These are phyloP conservation scores for Dacryopinax spathularia DNA, from an alignment of 768 basidiomycete genomes.

Conservation along the genomic window DNA sequence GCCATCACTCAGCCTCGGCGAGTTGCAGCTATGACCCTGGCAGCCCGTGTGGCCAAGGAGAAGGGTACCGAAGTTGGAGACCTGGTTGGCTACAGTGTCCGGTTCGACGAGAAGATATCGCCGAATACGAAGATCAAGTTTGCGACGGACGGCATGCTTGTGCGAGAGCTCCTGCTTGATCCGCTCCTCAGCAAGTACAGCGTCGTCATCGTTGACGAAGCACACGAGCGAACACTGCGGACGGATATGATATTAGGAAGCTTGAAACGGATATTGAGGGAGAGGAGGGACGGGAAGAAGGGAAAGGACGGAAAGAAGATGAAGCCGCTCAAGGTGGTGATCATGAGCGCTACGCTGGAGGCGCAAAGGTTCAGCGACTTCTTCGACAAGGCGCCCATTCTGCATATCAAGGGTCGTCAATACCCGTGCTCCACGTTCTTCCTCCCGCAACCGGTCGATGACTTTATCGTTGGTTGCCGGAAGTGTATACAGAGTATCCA, in stretches of 20 bases:
- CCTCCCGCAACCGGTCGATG: slow-evolving; percentile 59
- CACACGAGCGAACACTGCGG: slow-evolving; percentile 87
- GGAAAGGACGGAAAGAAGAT: slow-evolving; percentile 28
- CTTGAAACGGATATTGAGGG: slow-evolving; percentile 63
- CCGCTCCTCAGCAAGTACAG: slow-evolving; percentile 65
- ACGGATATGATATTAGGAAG: slow-evolving; percentile 89
- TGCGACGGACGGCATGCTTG: slow-evolving; percentile 95
- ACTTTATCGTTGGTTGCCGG: slow-evolving; percentile 79
- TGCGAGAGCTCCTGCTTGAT: slow-evolving; percentile 78
- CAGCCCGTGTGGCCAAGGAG: slow-evolving; percentile 76
- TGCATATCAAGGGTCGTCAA: slow-evolving; percentile 88
- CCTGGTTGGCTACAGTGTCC: slow-evolving; percentile 84
- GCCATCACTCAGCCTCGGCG: slow-evolving; percentile 89
- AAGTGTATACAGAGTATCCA: slow-evolving; percentile 93
- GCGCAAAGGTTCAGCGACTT: slow-evolving; percentile 88
- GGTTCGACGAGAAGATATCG: slow-evolving; percentile 75
- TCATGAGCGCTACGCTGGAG: slow-evolving; percentile 97
- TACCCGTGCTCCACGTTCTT: slow-evolving; percentile 76
- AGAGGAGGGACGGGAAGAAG: slow-evolving; percentile 37
- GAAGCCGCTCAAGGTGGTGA: slow-evolving; percentile 73
- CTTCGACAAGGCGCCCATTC: slow-evolving; percentile 65
- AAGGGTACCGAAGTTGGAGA: slow-evolving; percentile 56
- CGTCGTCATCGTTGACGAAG: slow-evolving; percentile 86
- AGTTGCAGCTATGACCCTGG: slow-evolving; percentile 93
- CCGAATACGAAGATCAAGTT: slow-evolving; percentile 80